Evolutionary conservation across 352 stramenopile genomes (phyloP), one percentile per base, ranked within the genome.

Genomic region (Phytophthora europaea): DNA sequence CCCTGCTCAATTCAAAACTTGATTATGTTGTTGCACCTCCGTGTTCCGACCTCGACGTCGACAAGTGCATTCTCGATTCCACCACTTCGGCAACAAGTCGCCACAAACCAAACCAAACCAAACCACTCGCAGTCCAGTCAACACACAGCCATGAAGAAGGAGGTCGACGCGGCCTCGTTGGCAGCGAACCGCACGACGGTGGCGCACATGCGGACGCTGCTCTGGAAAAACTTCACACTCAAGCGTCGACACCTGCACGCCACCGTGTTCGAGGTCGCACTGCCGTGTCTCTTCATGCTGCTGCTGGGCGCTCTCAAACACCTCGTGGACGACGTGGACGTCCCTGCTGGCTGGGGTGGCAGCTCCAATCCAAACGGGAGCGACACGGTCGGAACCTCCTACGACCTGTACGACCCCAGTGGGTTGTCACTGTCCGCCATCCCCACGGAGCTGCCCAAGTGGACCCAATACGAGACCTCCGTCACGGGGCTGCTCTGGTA

Each of bases 141-240:
- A 26, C 4, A 0, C 47, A 15, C 18, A 53, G 2, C 1, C 9
- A 53, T 53, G 47, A 53, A 53, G 47, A 53, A 53, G 47, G n/a
- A 53, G 47, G 47, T 28, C 47, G 47, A 53, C 9, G 26, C 47
- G 7, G 16, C 47, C 45, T 53, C 47, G 10, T 28, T 53, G 47
- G 47, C 47, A 23, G 47, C 47, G n/a, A 53, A 53, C 47, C 47
- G 47, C n/a, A 53, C n/a, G 6, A 53, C 26, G 47, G 47, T 53
- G 47, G n/a, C 47, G 47, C 47, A 53, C 55, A 64, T 79, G 48
- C 64, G 70, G n/a, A 82, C 82, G 48, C 56, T 94, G 47, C 70
- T 91, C 23, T 85, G 83, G 78, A 94, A 94, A 67, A 92, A 92
- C 78, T 84, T 65, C 67, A 65, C 84, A 47, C 73, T 92, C 36